Evolutionary conservation across 768 basidiomycete species (phyloP), one percentile per base, ranked within the genome.

Genomic region (Strobilomyces confusus): DNA sequence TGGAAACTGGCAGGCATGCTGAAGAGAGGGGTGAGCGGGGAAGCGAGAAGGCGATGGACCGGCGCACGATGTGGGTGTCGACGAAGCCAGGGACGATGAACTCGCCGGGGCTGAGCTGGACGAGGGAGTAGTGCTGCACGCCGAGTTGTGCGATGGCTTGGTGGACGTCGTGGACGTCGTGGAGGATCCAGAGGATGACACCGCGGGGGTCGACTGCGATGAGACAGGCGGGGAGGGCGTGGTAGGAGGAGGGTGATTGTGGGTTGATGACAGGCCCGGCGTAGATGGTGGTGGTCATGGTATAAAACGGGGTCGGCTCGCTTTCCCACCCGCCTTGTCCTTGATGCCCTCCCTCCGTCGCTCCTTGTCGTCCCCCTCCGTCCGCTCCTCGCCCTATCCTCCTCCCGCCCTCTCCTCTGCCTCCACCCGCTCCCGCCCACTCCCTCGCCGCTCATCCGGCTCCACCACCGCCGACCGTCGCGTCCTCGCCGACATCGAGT

Each of bases 81-180:
- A 95, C 74, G 67, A 95, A 83, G 4, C 94, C 94, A 7, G 94
- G 94, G 63, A 92, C 81, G 51, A 95, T 62, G 64, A 93, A 94
- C 58, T 84, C 76, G 15, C 81, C 82, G 3, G 75, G 68, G 12
- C 67, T 68, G 44, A 85, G 63, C n/a, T 52, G 51, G 9, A 79
- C 63, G 5, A 82, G 62, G 34, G 60, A 49, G 48, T 59, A 58
- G 34, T 12, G 5, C 2, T 65, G 42, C 19, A 73, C 63, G n/a
- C 83, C 86, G 56, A 83, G 80, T 41, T 70, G 67, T 0, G 75
- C 73, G 44, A 89, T 67, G 4, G 73, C 72, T 19, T 82, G 75
- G 64, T 77, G 77, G 9, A 89, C 60, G 46, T 66, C 64, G 44
- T 75, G 67, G 13, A 90, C 81, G 66, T 87, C 75, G 42, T 80